Conservation (phyloP, 768 basidiomycete species). For the Boletus barrowsii region DNA sequence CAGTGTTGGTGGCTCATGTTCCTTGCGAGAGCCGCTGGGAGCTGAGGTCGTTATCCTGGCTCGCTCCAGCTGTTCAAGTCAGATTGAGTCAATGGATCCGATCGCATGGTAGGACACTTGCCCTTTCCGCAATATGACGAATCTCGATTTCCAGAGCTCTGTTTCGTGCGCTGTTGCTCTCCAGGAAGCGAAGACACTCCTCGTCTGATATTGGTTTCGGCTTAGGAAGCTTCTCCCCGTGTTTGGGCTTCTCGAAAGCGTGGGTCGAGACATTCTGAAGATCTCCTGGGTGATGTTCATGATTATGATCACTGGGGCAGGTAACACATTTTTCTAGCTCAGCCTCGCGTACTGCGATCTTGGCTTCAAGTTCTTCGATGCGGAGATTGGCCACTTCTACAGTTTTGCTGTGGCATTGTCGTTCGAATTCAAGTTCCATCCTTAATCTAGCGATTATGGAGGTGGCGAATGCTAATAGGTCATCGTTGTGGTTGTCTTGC, state of each 20-base stretch:
- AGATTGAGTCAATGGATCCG: background rate
- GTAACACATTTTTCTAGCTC: conserved; percentile 43
- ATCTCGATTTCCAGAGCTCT: conserved; percentile 45
- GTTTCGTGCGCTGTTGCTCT: conserved; percentile 39
- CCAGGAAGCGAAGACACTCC: conserved; percentile 40
- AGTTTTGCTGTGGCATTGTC: conserved; percentile 39
- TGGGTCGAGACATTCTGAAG: background rate
- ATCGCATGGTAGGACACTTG: conserved; percentile 15
- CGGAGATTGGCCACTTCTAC: conserved; percentile 39
- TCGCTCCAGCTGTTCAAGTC: conserved; percentile 20
- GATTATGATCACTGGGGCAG: conserved; percentile 1
- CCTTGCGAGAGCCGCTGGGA: background rate
- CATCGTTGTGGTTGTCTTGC: conserved; percentile 12
- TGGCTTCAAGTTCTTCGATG: conserved; percentile 47
- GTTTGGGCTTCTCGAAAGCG: background rate
- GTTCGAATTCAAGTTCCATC: conserved; percentile 44
- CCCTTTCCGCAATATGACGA: conserved; percentile 35
- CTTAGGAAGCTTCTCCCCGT: conserved; percentile 2
- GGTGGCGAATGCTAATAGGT: conserved; percentile 41
- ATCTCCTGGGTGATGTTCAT: background rate
- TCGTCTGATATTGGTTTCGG: conserved; percentile 32
- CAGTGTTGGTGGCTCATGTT: background rate
- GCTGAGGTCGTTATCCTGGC: conserved; percentile 9
- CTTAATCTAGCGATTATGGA: conserved; percentile 43
- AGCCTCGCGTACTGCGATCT: conserved; percentile 54